Evolutionary conservation across 2,329 filamentous ascomycete species (phyloP), one percentile per base, ranked within the genome.

Genomic region (Fusarium gaditjirri): DNA sequence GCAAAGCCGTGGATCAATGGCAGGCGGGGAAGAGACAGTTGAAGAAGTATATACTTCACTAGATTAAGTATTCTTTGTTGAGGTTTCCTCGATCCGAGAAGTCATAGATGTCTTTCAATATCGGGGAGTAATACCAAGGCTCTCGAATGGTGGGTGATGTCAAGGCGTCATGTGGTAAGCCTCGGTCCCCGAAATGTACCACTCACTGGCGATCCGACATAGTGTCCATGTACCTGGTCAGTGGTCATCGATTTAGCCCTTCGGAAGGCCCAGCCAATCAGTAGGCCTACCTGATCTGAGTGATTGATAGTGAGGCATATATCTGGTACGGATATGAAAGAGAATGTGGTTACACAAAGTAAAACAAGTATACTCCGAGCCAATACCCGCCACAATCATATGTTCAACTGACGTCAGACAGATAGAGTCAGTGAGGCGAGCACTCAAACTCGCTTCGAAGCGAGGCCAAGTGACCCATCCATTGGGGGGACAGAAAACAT

Each of bases 11-110:
- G 33, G 41, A 69, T 25, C 64, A 72, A 19, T 71, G 68, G 68
- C 27, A 57, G 11, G 27, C 33, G 3, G 64, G 63, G 0, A 38
- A 52, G 2, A 59, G 57, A 16, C 36, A 38, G 33, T n/a, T 68
- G 38, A 59, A 68, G 23, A 64, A 63, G 38, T 71, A 59, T 27
- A 21, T 64, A 23, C 47, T 71, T 19, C 68, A 71, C 29, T 71
- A 21, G 52, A 19, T 35, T 29, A 9, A n/a, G 0, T 16, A 46
- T n/a, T 4, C 35, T 21, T 16, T 4, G 6, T 9, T 9, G 13
- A 11, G 13, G 4, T 31, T 7, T 13, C 19, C 4, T 29, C 2
- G 21, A 8, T n/a, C 19, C 7, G 11, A 41, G 8, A 13, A 14
- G 10, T 4, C 6, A 19, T 10, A 5, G 17, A 8, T 9, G 6